Percentiles rank a stretch among this genome's conserved stretches.
These are phyloP conservation scores for Microcera coccophila DNA, from an alignment of 2,329 filamentous ascomycete genomes.

Conservation along the genomic window DNA sequence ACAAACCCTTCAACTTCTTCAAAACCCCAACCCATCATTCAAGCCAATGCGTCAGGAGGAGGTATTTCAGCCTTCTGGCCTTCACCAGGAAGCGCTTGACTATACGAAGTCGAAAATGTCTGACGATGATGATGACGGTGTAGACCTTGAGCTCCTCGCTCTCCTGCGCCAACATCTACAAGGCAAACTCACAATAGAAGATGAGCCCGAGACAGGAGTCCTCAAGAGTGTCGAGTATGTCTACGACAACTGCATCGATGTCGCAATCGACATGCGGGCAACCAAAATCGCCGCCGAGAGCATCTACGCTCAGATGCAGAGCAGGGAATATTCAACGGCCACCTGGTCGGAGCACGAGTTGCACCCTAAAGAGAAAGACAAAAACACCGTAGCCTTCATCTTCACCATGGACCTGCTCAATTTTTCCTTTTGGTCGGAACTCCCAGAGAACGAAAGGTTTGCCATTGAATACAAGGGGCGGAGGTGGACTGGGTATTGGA, in stretches of 20 bases:
- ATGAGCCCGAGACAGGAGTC: conserved; percentile 73
- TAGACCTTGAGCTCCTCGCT: conserved; percentile 80
- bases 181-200: conserved; percentile 50
- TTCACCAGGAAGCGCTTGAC: not conserved
- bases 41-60: too few species aligned
- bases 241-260: conserved; percentile 89
- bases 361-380: conserved; percentile 79
- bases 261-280: conserved; percentile 77
- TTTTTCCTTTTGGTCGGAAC: conserved; percentile 92
- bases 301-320: conserved; percentile 79
- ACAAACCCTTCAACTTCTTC: too few species aligned
- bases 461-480: conserved; percentile 76
- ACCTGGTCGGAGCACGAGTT: conserved; percentile 87
- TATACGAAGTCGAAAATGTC: conserved; percentile 56
- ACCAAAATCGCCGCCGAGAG: conserved; percentile 77
- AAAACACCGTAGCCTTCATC: conserved; percentile 80
- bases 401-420: conserved; percentile 97
- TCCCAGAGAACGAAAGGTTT: conserved; percentile 67
- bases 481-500: conserved; percentile 93
- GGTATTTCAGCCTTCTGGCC: not conserved
- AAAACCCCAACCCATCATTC: too few species aligned
- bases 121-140: conserved; percentile 79
- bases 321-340: conserved; percentile 76
- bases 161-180: conserved; percentile 78
- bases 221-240: conserved; percentile 79